A percentile compares a stretch with the other conserved stretches of the same genome.
Conservation (phyloP, 176 grass and related monocot species). For the Leersia perrieri region DNA sequence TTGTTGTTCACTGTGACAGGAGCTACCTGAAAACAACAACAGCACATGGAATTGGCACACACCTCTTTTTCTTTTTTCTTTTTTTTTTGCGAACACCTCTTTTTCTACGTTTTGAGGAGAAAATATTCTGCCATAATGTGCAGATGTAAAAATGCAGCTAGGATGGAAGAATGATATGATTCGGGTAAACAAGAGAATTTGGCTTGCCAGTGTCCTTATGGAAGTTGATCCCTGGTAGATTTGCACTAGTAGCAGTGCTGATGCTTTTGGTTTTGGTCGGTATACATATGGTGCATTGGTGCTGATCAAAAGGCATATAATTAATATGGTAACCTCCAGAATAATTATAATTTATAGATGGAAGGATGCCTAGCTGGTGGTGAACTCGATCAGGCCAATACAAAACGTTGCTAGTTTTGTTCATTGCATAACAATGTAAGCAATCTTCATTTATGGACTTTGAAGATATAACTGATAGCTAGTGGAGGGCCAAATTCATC, state of each 20-base stretch:
- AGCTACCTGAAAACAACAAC: slow-evolving; percentile 24
- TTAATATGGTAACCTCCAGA: neutral
- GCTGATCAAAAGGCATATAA: neutral
- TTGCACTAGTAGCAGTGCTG: slow-evolving; percentile 22
- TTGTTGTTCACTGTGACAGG: neutral
- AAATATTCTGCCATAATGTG: neutral
- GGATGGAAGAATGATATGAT: neutral
- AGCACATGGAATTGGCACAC: neutral
- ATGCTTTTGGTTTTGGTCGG: slow-evolving; percentile 22
- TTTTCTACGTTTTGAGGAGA: neutral
- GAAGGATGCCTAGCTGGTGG: neutral
- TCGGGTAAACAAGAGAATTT: neutral
- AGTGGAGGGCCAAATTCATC: neutral
- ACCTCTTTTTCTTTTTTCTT: too few relatives aligned
- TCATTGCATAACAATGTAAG: neutral
- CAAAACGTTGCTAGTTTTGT: neutral
- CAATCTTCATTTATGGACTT: neutral
- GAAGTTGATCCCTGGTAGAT: slow-evolving; percentile 6
- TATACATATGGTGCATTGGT: neutral
- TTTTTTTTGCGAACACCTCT: too few relatives aligned
- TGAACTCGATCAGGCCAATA: neutral
- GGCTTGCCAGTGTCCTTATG: neutral
- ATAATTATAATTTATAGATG: neutral
- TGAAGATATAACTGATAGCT: neutral
- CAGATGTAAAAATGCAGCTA: neutral